Evolutionary conservation across 805 yeast genomes (phyloP).

Genomic region (Candida lessepsii): DNA sequence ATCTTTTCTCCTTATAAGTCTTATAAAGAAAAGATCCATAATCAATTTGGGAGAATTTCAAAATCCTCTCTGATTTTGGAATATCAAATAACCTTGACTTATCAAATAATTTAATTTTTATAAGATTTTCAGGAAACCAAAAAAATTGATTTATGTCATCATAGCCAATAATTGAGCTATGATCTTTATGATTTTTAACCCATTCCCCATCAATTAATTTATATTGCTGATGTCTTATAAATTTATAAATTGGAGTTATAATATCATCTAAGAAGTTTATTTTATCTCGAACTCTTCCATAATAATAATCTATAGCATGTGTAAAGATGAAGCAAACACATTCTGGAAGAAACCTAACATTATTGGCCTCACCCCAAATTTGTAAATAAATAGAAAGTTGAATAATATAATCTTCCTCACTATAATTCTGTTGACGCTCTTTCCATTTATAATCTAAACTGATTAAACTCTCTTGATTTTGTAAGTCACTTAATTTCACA

Average conservation of each 20-base stretch:
- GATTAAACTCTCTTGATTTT: slow-evolving; percentile 15
- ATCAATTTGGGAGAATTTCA: slow-evolving; percentile 27
- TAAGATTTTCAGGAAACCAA: slow-evolving; percentile 44
- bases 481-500: slow-evolving; percentile 6
- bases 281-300: slow-evolving; percentile 7
- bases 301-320: slow-evolving; percentile 24
- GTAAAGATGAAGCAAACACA: slow-evolving; percentile 35
- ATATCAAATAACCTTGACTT: slow-evolving; percentile 28
- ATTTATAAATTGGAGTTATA: slow-evolving; percentile 53
- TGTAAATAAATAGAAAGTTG: slow-evolving; percentile 63
- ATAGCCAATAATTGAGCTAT: slow-evolving; percentile 55
- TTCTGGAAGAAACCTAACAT: slow-evolving; percentile 51
- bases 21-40: slow-evolving; percentile 46
- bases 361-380: slow-evolving; percentile 80
- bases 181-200: slow-evolving; percentile 66
- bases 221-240: slow-evolving; percentile 66
- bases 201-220: slow-evolving; percentile 53
- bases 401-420: slow-evolving; percentile 57
- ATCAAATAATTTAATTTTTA: slow-evolving; percentile 31
- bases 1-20: slow-evolving; percentile 47
- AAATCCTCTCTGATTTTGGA: slow-evolving; percentile 30
- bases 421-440: slow-evolving; percentile 52
- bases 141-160: slow-evolving; percentile 55
- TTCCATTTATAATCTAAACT: slow-evolving; percentile 58
- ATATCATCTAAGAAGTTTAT: slow-evolving; percentile 32